Conservation (phyloP, 2,329 filamentous ascomycete genomes). For the Scedosporium aurantiacum region DNA sequence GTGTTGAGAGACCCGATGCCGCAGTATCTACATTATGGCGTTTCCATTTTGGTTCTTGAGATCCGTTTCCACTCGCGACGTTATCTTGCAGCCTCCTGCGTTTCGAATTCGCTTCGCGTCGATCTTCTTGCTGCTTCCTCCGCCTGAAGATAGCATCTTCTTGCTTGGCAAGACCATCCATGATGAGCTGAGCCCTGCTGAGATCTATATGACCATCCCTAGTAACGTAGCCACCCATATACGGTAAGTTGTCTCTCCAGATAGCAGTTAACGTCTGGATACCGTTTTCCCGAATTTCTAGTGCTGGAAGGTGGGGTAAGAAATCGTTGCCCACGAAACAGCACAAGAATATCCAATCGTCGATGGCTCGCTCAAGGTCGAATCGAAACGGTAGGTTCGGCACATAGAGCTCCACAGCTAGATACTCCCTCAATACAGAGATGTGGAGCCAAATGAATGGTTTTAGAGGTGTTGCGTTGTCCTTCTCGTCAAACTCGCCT, state of each 20-base stretch:
- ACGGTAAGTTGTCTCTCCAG: constrained; percentile 83
- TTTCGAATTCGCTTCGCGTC: constrained; percentile 68
- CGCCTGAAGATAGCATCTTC: constrained; percentile 89
- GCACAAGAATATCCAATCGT: constrained; percentile 99
- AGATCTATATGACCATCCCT: constrained; percentile 91
- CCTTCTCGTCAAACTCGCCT: constrained; percentile 73
- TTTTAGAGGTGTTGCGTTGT: constrained; percentile 52
- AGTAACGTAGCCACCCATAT: constrained; percentile 92
- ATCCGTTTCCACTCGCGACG: constrained; percentile 16
- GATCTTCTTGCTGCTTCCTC: constrained; percentile 75
- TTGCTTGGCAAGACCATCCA: constrained; percentile 79
- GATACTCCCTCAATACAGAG: constrained; percentile 79
- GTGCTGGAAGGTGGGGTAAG: constrained; percentile 87
- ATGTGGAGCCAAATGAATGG: constrained; percentile 99
- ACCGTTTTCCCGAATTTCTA: constrained; percentile 93
- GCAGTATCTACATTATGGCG: constrained; percentile 12
- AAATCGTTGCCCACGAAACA: constrained; percentile 99
- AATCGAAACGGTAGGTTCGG: constrained; percentile 77
- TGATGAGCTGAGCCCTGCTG: constrained; percentile 73
- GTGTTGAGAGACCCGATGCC: constrained; percentile 7
- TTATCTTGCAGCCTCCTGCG: constrained; percentile 63
- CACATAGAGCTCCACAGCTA: constrained; percentile 79
- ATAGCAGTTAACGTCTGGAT: constrained; percentile 96
- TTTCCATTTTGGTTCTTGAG: constrained; percentile 7
- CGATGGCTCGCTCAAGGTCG: constrained; percentile 85